Base-by-base conservation (phyloP, 345 rosid species). In the Populus davidiana region DNA sequence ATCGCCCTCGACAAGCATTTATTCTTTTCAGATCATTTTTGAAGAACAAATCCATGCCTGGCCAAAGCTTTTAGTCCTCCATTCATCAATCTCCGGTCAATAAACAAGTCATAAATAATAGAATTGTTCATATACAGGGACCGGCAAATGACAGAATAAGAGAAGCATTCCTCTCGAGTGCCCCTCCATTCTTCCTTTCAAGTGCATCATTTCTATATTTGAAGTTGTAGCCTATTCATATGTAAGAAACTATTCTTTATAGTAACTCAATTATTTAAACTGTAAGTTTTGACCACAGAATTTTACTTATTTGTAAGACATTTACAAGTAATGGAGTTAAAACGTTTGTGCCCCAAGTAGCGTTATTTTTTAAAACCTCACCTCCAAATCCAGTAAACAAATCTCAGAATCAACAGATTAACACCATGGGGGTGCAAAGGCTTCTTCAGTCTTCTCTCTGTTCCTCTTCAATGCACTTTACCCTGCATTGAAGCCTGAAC, bases 11-110 rank as follows among this genome's bases (percentile, higher is more conserved):
- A 65, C 90, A 92, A 84, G 95, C 97, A 18, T 95, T 87, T 77
- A 87, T 93, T 83, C 89, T 93, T 82, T 95, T 95, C 90, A 82
- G 84, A 82, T 92, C 98, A 21, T 95, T 91, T 83, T 80, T 95
- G 88, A 92, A 85, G 87, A 86, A 87, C 79, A 89, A 88, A 85
- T 82, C 87, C 0, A 88, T 95, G 98, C 95, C 93, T 2, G 84
- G 78, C 68, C 79, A 67, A 82, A 72, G 59, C 70, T 76, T 44
- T 10, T 8, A 29, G 17, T 63, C 36, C 39, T 73, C 65, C 67
- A 69, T 72, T 76, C 49, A 9, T 79, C 62, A 23, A 14, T 69
- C 27, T 52, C 18, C 5, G 25, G 70, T 70, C 79, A 78, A 75
- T 76, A 65, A 79, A 17, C 43, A 21, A 70, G 66, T 54, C 52